These are phyloP conservation scores for Nephelium lappaceum DNA, from an alignment of 345 rosid species.

Conservation along the genomic window DNA sequence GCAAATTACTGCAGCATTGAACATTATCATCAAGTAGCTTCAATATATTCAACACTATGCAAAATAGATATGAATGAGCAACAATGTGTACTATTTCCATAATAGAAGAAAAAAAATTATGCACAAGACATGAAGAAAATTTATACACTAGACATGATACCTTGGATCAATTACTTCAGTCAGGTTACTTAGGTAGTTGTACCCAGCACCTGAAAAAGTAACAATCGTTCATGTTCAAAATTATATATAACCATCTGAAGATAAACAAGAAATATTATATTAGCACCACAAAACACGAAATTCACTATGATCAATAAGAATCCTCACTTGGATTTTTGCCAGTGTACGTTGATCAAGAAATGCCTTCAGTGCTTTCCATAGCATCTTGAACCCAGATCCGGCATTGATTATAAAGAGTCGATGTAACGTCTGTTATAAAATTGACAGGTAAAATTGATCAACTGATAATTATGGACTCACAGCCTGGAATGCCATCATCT, in stretches of 20 bases:
- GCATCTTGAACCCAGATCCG: constrained; percentile 64
- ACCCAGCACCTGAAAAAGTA: constrained; percentile 55
- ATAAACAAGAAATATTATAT: neutral
- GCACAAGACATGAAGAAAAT: no score
- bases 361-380: constrained; percentile 60
- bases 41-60: neutral
- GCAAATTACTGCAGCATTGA: constrained; percentile 50
- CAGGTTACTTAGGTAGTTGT: constrained; percentile 40
- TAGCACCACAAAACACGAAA: neutral
- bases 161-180: constrained; percentile 53
- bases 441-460: constrained; percentile 6
- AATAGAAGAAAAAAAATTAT: neutral
- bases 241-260: neutral
- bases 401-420: constrained; percentile 61
- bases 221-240: neutral
- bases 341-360: constrained; percentile 58
- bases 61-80: neutral
- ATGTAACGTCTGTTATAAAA: constrained; percentile 43
- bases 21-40: neutral
- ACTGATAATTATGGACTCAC: neutral
- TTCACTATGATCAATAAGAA: neutral
- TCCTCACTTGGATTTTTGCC: constrained; percentile 54
- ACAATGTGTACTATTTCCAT: neutral
- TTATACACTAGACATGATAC: constrained; percentile 22
- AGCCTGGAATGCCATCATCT: constrained; percentile 1